Conservation (phyloP, 371 early-diverging fungal species). For the Zopfochytrium polystomum region DNA sequence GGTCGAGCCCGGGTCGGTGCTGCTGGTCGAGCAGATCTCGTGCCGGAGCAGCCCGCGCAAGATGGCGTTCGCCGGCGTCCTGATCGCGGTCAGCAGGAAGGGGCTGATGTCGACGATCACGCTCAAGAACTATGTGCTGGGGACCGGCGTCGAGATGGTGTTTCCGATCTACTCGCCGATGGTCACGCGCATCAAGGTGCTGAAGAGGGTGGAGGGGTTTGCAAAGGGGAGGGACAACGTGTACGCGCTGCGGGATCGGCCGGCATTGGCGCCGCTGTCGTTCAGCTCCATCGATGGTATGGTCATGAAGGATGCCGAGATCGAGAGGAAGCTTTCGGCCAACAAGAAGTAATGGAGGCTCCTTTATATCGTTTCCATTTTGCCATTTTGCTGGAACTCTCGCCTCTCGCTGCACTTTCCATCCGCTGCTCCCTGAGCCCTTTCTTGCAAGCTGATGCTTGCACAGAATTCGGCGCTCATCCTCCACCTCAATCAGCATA, state of each 20-base stretch:
- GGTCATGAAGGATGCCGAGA: conserved; percentile 35
- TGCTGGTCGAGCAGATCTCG: conserved; percentile 42
- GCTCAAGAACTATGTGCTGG: conserved; percentile 42
- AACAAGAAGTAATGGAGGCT: no score
- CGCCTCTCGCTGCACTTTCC: no score
- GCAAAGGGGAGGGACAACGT: conserved; percentile 26
- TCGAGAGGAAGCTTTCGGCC: conserved; percentile 20
- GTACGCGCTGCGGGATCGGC: conserved; percentile 30
- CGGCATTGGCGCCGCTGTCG: conserved; percentile 25
- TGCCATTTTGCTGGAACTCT: no score
- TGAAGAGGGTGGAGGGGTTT: conserved; percentile 34
- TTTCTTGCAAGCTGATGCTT: no score
- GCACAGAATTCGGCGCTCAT: no score
- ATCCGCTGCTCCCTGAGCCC: no score
- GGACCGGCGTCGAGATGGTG: conserved; percentile 47
- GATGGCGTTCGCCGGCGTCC: conserved; percentile 47
- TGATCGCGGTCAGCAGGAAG: conserved; percentile 37
- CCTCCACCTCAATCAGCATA: no score
- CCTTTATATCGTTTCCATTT: no score
- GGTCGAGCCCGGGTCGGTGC: conserved; percentile 45
- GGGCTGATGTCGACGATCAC: conserved; percentile 43
- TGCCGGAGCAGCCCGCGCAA: conserved; percentile 40
- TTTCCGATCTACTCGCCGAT: conserved; percentile 47
- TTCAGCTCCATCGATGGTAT: conserved; percentile 41
- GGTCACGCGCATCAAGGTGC: conserved; percentile 43